Evolutionary conservation across 148 eudicot species (phyloP).

Genomic region (Fallopia convolvulus): DNA sequence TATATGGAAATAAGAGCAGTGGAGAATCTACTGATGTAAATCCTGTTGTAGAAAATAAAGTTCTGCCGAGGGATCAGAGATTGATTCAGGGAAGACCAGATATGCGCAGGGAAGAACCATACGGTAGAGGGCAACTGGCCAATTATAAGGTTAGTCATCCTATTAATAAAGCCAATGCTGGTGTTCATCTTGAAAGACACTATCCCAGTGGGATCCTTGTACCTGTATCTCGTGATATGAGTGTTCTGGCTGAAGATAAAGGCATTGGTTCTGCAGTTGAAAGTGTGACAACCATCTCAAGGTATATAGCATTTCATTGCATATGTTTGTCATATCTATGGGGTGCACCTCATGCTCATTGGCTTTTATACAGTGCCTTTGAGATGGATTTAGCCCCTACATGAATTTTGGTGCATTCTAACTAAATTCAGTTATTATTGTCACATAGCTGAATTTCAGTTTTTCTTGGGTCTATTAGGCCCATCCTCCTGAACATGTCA

Average conservation of each 20-base stretch:
- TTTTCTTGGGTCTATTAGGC: no score
- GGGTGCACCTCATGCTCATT: no score
- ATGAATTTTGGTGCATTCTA: no score
- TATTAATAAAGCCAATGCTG: constrained; percentile 21
- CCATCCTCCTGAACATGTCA: no score
- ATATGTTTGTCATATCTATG: not conserved
- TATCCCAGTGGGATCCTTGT: constrained; percentile 28
- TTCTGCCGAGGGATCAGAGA: constrained; percentile 36
- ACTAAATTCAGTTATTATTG: no score
- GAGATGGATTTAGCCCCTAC: no score
- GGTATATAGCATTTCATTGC: constrained; percentile 35
- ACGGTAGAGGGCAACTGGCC: constrained; percentile 20
- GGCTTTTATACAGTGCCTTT: no score
- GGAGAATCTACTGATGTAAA: constrained; percentile 22
- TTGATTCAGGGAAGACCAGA: constrained; percentile 51
- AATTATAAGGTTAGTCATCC: constrained; percentile 20
- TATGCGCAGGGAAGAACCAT: constrained; percentile 29
- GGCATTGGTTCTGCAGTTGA: constrained; percentile 24
- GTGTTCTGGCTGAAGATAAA: constrained; percentile 24
- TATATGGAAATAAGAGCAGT: constrained; percentile 25
- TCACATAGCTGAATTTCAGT: no score
- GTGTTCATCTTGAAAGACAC: constrained; percentile 26
- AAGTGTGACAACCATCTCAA: constrained; percentile 25
- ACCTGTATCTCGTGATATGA: constrained; percentile 29
- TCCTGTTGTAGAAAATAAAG: constrained; percentile 23